These are phyloP conservation scores for Arthrobotrys megalospora DNA, from an alignment of 2,329 filamentous ascomycete species.

Conservation along the genomic window DNA sequence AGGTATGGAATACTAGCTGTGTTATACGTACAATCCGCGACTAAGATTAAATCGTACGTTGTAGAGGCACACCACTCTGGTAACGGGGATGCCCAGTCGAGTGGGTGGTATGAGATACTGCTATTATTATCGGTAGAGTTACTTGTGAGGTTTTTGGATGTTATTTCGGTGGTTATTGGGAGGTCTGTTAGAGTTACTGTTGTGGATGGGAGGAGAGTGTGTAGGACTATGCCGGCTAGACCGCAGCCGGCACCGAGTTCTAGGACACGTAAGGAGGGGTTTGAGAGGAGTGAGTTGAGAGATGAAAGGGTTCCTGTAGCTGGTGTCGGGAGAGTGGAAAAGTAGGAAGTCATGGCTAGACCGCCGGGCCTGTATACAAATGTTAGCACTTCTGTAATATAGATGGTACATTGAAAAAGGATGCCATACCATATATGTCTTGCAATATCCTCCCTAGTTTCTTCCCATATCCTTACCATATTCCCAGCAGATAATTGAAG, in stretches of 20 bases:
- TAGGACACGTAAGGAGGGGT: slow-evolving; percentile 69
- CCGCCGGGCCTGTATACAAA: slow-evolving; percentile 67
- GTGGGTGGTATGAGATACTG: slow-evolving; percentile 66
- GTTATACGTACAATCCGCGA: slow-evolving; percentile 83
- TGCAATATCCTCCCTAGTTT: slow-evolving; percentile 81
- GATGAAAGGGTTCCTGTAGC: slow-evolving; percentile 19
- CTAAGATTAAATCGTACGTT: slow-evolving; percentile 74
- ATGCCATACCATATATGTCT: slow-evolving; percentile 77
- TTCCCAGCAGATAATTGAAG: slow-evolving; percentile 69
- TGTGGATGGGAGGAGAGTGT: slow-evolving; percentile 71
- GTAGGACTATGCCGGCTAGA: slow-evolving; percentile 77
- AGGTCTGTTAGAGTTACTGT: slow-evolving; percentile 77
- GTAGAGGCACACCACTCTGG: slow-evolving; percentile 67
- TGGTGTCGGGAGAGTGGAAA: slow-evolving; percentile 61
- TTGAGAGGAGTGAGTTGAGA: slow-evolving; percentile 51
- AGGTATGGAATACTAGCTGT: slow-evolving; percentile 76
- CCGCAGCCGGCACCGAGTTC: slow-evolving; percentile 79
- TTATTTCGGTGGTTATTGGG: slow-evolving; percentile 75
- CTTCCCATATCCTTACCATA: slow-evolving; percentile 75
- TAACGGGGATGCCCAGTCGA: slow-evolving; percentile 77
- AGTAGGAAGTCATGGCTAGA: slow-evolving; percentile 66
- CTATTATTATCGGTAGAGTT: slow-evolving; percentile 64
- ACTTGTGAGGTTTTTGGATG: slow-evolving; percentile 72
- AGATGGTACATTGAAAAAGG: slow-evolving; percentile 67
- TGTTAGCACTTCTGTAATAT: slow-evolving; percentile 64